Conservation (phyloP, 768 basidiomycete species). For the Lentinula lateritia region DNA sequence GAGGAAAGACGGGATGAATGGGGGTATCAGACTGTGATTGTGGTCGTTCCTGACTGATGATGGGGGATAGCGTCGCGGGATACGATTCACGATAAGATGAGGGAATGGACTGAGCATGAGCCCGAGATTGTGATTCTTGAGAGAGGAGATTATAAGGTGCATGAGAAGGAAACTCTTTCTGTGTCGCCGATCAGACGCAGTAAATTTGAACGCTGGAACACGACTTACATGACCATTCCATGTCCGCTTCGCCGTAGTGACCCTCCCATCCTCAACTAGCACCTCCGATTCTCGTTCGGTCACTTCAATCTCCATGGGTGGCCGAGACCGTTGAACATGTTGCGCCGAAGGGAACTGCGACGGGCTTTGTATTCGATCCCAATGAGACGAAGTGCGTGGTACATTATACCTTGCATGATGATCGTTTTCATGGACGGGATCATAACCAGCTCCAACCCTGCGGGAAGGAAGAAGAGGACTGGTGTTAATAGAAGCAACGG, state of each 20-base stretch:
- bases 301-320: neutral
- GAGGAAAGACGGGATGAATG: neutral
- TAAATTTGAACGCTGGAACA: neutral
- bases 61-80: neutral
- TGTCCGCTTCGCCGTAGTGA: neutral
- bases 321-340: neutral
- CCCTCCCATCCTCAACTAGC: neutral
- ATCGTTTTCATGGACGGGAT: conserved; percentile 6
- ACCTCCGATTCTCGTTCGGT: neutral
- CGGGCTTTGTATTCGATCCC: neutral
- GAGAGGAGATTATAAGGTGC: neutral
- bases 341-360: neutral
- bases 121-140: neutral
- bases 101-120: neutral
- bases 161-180: neutral
- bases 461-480: neutral
- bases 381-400: neutral
- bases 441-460: conserved; percentile 3
- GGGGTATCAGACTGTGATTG: neutral
- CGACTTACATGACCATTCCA: conserved; percentile 2
- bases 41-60: neutral
- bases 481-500: neutral
- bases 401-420: neutral
- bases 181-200: neutral
- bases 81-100: neutral